Evolutionary conservation across 306 rosid species (phyloP).

Genomic region (Begonia fuchsioides): DNA sequence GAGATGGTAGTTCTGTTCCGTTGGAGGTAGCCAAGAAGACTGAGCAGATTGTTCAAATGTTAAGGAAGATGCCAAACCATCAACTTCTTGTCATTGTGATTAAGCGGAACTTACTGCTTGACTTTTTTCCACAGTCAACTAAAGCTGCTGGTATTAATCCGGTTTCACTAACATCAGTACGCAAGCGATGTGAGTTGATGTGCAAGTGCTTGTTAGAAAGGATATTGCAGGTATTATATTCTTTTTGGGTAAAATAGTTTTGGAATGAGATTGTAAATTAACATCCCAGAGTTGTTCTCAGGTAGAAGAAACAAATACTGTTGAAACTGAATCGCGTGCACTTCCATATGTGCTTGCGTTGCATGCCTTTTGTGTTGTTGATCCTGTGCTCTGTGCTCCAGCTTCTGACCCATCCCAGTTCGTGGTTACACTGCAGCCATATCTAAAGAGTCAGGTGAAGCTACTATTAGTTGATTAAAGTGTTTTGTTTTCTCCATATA

Average conservation of each 20-base stretch:
- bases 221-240: conserved; percentile 55
- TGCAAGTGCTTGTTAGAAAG: conserved; percentile 95
- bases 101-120: conserved; percentile 88
- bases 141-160: conserved; percentile 86
- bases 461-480: background rate
- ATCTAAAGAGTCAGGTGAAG: conserved; percentile 81
- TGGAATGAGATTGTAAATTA: conserved; percentile 11
- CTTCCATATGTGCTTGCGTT: conserved; percentile 80
- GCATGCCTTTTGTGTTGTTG: conserved; percentile 93
- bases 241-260: conserved; percentile 8
- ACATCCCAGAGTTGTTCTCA: conserved; percentile 18
- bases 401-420: conserved; percentile 85
- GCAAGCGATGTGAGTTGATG: conserved; percentile 92
- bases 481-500: background rate
- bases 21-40: conserved; percentile 76
- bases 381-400: conserved; percentile 85
- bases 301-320: conserved; percentile 71
- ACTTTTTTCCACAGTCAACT: conserved; percentile 86
- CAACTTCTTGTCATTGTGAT: conserved; percentile 76
- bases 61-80: conserved; percentile 69
- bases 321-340: conserved; percentile 56
- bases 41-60: conserved; percentile 91
- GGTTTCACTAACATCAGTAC: conserved; percentile 59
- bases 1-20: conserved; percentile 85
- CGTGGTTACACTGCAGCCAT: conserved; percentile 95